Percentiles rank a stretch among this genome's conserved stretches.
These are phyloP conservation scores for Geranomyces variabilis DNA, from an alignment of 192 early-diverging fungal genomes.

Conservation along the genomic window DNA sequence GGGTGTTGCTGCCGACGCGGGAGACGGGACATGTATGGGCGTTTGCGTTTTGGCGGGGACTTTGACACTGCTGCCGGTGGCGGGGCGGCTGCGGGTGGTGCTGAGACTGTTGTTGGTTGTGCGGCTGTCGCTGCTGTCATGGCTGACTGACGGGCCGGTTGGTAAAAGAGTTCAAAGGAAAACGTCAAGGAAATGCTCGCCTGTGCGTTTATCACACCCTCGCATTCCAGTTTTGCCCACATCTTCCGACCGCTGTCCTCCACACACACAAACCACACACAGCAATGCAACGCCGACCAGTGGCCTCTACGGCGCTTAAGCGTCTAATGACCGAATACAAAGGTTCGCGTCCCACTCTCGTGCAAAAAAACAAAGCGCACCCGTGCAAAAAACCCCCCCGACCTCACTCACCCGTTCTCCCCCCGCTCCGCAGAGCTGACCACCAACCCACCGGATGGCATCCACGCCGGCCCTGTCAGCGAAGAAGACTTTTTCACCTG, in stretches of 20 bases:
- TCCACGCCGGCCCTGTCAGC: slow-evolving; percentile 67
- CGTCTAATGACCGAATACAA: slow-evolving; percentile 92
- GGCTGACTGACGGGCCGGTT: neutral
- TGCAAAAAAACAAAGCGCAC: neutral
- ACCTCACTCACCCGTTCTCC: neutral
- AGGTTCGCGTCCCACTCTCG: slow-evolving; percentile 48
- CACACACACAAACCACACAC: too few species aligned
- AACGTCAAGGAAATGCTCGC: too few species aligned
- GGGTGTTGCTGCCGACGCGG: too few species aligned
- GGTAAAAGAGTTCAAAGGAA: neutral
- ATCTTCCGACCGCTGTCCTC: too few species aligned
- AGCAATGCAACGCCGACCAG: slow-evolving; percentile 49
- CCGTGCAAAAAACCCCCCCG: neutral
- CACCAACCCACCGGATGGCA: slow-evolving; percentile 88
- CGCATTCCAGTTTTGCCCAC: too few species aligned
- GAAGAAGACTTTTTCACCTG: slow-evolving; percentile 89
- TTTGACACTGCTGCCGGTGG: too few species aligned
- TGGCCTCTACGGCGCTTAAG: slow-evolving; percentile 76
- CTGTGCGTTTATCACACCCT: too few species aligned
- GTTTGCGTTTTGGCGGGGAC: too few species aligned
- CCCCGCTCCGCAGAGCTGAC: slow-evolving; percentile 68
- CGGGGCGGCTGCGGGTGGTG: too few species aligned
- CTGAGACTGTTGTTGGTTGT: too few species aligned
- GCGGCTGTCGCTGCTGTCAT: too few species aligned
- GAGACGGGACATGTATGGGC: too few species aligned